Percentiles rank a stretch among this genome's conserved stretches.
These are phyloP conservation scores for Mangifera indica DNA, from an alignment of 345 rosid genomes.

Conservation along the genomic window DNA sequence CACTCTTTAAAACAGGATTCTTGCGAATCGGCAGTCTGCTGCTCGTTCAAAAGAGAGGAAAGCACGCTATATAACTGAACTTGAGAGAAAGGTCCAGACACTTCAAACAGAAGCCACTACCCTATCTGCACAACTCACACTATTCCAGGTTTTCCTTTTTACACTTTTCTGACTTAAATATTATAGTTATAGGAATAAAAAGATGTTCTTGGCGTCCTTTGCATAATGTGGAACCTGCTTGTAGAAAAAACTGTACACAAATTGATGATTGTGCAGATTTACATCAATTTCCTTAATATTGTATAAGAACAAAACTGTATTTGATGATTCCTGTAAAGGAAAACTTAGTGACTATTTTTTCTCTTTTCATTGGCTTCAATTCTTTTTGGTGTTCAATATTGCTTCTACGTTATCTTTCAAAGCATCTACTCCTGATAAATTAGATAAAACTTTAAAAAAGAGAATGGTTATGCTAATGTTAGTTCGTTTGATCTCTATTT, in stretches of 20 bases:
- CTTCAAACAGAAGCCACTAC: constrained; percentile 93
- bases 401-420: background rate
- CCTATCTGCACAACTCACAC: constrained; percentile 77
- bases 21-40: constrained; percentile 92
- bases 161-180: background rate
- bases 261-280: background rate
- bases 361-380: background rate
- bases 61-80: constrained; percentile 72
- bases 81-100: constrained; percentile 82
- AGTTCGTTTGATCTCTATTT: constrained; percentile 8
- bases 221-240: background rate
- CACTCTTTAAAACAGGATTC: constrained; percentile 45
- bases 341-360: background rate
- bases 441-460: background rate
- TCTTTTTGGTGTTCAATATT: constrained; percentile 1
- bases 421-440: constrained; percentile 7
- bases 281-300: background rate
- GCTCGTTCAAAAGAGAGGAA: constrained; percentile 92
- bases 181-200: background rate
- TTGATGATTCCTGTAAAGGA: background rate
- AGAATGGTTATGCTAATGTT: background rate
- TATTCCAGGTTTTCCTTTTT: constrained; percentile 61
- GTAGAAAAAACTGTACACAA: background rate
- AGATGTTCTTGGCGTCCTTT: background rate
- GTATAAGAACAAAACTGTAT: background rate